phyloP scores from a whole-genome alignment of 495 filamentous ascomycete genomes.

The Podospora comata region DNA sequence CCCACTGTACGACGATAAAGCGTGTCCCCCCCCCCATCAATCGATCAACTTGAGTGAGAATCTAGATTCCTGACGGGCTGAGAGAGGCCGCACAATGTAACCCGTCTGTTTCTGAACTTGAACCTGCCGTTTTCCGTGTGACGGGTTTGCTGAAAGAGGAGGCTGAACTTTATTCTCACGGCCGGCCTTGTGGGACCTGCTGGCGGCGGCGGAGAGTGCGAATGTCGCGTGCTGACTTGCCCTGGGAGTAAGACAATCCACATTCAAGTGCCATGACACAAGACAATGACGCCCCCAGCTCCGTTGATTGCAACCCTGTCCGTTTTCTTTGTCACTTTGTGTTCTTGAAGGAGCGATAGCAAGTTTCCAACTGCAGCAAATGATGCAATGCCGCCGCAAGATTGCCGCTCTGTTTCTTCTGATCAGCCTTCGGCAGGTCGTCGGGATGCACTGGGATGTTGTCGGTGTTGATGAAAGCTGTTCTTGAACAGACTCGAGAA shows the following conservation, averaged over 20 bases:
- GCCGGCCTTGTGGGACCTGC: slow-evolving; percentile 9
- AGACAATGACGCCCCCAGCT: slow-evolving; percentile 2
- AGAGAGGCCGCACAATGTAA: slow-evolving; percentile 12
- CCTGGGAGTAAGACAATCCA: not conserved
- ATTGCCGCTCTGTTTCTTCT: not conserved
- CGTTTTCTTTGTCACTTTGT: slow-evolving; percentile 9
- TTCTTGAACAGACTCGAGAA: not conserved
- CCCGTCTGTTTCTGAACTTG: slow-evolving; percentile 1
- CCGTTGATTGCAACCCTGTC: slow-evolving; percentile 4
- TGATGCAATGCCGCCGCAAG: slow-evolving; percentile 10
- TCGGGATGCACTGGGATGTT: too few relatives aligned
- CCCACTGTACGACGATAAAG: not conserved
- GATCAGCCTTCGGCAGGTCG: not conserved
- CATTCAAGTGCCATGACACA: not conserved
- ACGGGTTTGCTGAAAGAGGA: slow-evolving; percentile 16
- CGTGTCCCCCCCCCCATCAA: not conserved
- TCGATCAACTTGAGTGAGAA: not conserved
- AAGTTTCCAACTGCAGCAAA: slow-evolving; percentile 3
- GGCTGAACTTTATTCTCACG: slow-evolving; percentile 19
- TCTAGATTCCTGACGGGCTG: slow-evolving; percentile 2
- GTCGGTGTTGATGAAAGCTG: not conserved
- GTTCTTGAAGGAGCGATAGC: not conserved
- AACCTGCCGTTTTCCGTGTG: slow-evolving; percentile 11
- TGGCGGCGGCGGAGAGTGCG: not conserved
- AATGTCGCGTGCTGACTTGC: slow-evolving; percentile 4